Conservation (phyloP, 192 early-diverging fungal species). For the Cladochytrium replicatum region DNA sequence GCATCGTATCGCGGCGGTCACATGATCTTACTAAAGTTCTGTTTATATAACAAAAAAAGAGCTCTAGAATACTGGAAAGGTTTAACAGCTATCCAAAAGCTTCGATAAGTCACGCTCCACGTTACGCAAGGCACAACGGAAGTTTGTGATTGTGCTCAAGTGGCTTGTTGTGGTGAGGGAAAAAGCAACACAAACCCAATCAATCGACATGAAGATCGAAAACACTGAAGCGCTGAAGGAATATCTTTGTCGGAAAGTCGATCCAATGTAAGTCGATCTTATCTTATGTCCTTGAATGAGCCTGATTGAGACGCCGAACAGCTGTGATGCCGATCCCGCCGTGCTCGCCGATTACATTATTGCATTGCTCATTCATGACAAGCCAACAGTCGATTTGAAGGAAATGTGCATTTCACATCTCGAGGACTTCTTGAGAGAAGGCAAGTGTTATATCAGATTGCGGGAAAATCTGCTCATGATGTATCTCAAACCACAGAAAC, state of each 20-base stretch:
- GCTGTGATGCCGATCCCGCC: constrained; percentile 47
- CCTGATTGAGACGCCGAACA: background rate
- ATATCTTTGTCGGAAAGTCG: background rate
- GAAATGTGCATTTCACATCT: constrained; percentile 49
- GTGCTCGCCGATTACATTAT: constrained; percentile 72
- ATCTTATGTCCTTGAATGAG: background rate
- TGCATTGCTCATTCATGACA: constrained; percentile 63
- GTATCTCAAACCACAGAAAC: constrained; percentile 43
- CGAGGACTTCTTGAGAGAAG: constrained; percentile 64
- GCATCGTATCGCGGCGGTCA: too few species aligned
- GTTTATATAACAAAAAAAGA: too few species aligned
- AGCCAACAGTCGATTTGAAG: constrained; percentile 45
- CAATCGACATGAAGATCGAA: too few species aligned
- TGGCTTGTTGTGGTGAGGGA: too few species aligned
- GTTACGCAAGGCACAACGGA: too few species aligned
- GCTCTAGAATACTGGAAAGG: too few species aligned
- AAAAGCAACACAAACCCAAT: too few species aligned
- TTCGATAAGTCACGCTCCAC: too few species aligned
- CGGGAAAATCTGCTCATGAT: too few species aligned
- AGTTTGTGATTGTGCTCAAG: too few species aligned
- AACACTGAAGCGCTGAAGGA: background rate
- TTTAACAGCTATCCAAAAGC: too few species aligned
- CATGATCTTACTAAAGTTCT: too few species aligned
- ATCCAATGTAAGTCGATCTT: background rate
- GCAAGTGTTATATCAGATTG: constrained; percentile 36